A percentile compares a stretch with the other conserved stretches of the same genome.
Conservation (phyloP, 108 stramenopile genomes). For the Cyclotella baltica region DNA sequence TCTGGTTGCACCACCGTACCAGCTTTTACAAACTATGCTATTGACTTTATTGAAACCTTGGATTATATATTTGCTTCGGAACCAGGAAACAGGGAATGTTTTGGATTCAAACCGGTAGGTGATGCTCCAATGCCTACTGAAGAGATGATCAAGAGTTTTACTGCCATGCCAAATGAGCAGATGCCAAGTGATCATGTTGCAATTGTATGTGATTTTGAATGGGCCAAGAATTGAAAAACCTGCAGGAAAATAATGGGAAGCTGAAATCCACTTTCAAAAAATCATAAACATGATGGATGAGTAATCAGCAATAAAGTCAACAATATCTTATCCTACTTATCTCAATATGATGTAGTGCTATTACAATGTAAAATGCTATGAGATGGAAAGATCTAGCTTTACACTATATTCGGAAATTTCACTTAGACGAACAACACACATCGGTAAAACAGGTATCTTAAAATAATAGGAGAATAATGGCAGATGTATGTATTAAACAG, state of each 20-base stretch:
- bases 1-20: constrained; percentile 62
- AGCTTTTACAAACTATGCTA: constrained; percentile 65
- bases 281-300: too few relatives aligned
- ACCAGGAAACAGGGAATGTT: constrained; percentile 27
- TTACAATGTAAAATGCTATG: too few relatives aligned
- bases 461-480: too few relatives aligned
- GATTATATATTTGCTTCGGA: constrained; percentile 69
- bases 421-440: too few relatives aligned
- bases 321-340: too few relatives aligned
- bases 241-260: neutral
- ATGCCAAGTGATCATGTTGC: constrained; percentile 78
- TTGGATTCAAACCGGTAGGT: constrained; percentile 47
- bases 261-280: neutral
- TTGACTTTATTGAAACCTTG: constrained; percentile 65
- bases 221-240: too few relatives aligned
- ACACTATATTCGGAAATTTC: too few relatives aligned
- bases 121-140: constrained; percentile 66
- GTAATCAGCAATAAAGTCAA: too few relatives aligned
- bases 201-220: constrained; percentile 65
- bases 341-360: too few relatives aligned
- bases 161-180: constrained; percentile 69
- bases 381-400: too few relatives aligned
- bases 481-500: too few relatives aligned
- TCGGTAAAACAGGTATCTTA: too few relatives aligned
- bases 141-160: constrained; percentile 47